A percentile compares a stretch with the other conserved stretches of the same genome.
Conservation (phyloP, 1,139 yeast genomes). For the Magnusiomyces sp. region DNA sequence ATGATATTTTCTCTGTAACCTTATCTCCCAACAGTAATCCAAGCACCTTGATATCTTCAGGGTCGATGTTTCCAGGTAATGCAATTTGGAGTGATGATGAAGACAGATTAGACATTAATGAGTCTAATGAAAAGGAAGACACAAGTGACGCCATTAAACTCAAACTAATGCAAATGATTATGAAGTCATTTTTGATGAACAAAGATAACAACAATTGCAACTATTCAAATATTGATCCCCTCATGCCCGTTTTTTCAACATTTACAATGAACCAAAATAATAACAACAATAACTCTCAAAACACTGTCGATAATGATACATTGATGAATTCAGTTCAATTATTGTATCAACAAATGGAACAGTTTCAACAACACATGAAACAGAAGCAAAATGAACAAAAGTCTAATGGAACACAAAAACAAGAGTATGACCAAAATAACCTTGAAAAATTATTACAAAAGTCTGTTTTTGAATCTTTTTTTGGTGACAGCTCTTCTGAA, state of each 20-base stretch:
- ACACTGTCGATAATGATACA: not conserved
- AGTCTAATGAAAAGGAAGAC: too few species aligned
- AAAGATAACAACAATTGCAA: too few species aligned
- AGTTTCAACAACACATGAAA: not conserved
- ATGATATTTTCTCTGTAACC: too few species aligned
- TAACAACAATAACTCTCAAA: not conserved
- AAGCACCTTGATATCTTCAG: not conserved
- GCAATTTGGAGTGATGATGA: too few species aligned
- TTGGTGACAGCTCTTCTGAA: not conserved
- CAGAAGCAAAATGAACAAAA: not conserved
- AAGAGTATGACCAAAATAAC: too few species aligned
- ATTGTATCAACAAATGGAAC: not conserved
- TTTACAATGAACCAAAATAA: not conserved
- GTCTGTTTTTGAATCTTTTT: not conserved
- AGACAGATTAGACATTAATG: too few species aligned
- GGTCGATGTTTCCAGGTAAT: not conserved
- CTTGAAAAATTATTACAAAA: not conserved
- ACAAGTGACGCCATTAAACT: too few species aligned
- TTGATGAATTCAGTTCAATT: not conserved
- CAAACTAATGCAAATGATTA: too few species aligned
- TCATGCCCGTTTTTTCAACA: not conserved
- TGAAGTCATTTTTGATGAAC: too few species aligned
- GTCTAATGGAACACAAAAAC: not conserved
- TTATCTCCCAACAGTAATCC: too few species aligned
- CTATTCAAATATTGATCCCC: too few species aligned